phyloP scores from a whole-genome alignment of 1,284 basidiomycete genomes.

The Vanrija humicola region DNA sequence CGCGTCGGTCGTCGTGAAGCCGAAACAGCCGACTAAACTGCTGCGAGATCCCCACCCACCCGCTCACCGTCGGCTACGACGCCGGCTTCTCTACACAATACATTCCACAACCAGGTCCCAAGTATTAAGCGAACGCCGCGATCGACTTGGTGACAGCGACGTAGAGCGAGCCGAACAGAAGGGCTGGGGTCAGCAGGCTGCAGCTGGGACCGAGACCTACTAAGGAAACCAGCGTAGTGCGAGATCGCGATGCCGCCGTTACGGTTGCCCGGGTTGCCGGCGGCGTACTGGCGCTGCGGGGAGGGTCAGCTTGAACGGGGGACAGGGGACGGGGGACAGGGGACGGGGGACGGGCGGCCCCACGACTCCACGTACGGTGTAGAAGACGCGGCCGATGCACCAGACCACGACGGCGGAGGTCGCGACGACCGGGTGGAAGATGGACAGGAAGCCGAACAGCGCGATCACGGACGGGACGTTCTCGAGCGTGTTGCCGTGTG shows the following conservation, averaged over 20 bases:
- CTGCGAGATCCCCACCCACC: too few species aligned
- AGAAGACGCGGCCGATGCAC: conserved; percentile 28
- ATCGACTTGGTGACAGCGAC: neutral
- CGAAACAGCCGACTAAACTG: too few species aligned
- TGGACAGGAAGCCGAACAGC: conserved; percentile 29
- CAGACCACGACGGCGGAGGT: conserved; percentile 21
- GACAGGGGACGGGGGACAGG: neutral
- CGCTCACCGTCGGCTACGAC: too few species aligned
- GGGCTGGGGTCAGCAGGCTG: conserved; percentile 7
- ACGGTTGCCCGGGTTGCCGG: conserved; percentile 17
- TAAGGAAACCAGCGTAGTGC: conserved; percentile 19
- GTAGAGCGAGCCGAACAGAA: conserved; percentile 3
- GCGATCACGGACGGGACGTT: conserved; percentile 27
- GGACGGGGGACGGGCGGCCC: too few species aligned
- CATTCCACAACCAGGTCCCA: too few species aligned
- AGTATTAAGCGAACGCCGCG: too few species aligned
- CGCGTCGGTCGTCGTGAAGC: too few species aligned
- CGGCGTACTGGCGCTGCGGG: conserved; percentile 26
- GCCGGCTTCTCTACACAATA: too few species aligned
- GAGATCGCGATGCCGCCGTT: conserved; percentile 15
- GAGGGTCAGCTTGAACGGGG: neutral
- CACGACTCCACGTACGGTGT: conserved; percentile 27
- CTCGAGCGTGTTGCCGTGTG: conserved; percentile 45
- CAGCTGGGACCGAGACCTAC: neutral
- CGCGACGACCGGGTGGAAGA: conserved; percentile 36